Percentiles rank a stretch among this genome's conserved stretches.
phyloP scores from a whole-genome alignment of 2,329 filamentous ascomycete genomes.

The Ustilaginoidea virens region DNA sequence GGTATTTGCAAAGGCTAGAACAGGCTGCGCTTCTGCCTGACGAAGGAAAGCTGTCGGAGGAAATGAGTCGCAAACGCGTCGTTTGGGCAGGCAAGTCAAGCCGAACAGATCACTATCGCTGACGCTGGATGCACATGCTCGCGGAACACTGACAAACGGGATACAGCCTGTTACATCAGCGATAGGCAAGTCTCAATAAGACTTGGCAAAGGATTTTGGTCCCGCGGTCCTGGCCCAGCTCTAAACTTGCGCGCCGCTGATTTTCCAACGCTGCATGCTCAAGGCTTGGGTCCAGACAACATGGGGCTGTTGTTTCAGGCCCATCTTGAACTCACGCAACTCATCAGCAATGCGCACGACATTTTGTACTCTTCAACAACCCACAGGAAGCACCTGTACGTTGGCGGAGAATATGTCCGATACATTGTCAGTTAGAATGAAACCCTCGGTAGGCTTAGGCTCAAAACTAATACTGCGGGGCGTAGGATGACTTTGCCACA shows the following conservation, averaged over 20 bases:
- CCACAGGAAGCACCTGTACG: conserved; percentile 52
- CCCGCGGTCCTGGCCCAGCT: conserved; percentile 51
- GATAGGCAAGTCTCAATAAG: conserved; percentile 56
- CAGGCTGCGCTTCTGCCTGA: conserved; percentile 50
- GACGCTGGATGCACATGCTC: too few relatives aligned
- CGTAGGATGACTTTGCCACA: conserved; percentile 48
- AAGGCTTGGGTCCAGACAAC: conserved; percentile 45
- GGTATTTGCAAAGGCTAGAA: conserved; percentile 55
- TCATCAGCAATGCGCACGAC: conserved; percentile 61
- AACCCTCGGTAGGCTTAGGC: background rate
- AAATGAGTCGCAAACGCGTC: conserved; percentile 46
- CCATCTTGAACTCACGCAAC: conserved; percentile 53
- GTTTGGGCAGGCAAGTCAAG: conserved; percentile 42
- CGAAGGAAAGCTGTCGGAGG: conserved; percentile 39
- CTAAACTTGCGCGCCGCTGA: conserved; percentile 49
- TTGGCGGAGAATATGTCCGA: conserved; percentile 58
- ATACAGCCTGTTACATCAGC: conserved; percentile 43
- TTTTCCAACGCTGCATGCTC: conserved; percentile 49
- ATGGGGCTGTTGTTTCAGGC: conserved; percentile 56
- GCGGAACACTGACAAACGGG: background rate
- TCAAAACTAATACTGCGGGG: background rate
- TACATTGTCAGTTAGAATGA: conserved; percentile 33
- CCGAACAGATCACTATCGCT: background rate
- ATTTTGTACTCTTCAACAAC: conserved; percentile 57
- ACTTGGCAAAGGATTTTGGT: conserved; percentile 61